Conservation (phyloP, 78 protist genomes). For the Emiliania huxleyi region DNA sequence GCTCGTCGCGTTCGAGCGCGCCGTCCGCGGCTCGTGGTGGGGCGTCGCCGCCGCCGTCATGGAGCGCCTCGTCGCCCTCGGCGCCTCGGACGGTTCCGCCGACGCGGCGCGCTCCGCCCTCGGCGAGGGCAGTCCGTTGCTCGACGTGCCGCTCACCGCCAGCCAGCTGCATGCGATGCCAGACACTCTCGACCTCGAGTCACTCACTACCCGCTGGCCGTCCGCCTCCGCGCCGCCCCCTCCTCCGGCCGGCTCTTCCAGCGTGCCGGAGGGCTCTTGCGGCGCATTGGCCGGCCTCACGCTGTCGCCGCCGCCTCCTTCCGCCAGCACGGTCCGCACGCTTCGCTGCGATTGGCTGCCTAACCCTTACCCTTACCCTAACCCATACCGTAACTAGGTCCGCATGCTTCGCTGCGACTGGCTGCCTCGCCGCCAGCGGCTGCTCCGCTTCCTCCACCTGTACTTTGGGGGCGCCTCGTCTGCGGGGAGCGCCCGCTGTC, state of each 20-base stretch:
- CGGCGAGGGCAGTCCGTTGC: background rate
- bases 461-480: background rate
- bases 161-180: background rate
- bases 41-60: background rate
- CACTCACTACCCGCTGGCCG: background rate
- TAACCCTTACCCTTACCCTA: too few species aligned
- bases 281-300: background rate
- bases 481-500: background rate
- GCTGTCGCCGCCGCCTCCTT: background rate
- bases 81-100: background rate
- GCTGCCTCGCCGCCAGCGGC: background rate
- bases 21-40: background rate
- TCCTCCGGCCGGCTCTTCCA: background rate
- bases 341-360: background rate
- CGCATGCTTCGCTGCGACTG: background rate
- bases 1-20: background rate
- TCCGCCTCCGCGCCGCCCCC: background rate
- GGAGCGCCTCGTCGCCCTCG: background rate
- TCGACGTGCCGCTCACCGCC: background rate
- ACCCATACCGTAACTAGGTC: too few species aligned
- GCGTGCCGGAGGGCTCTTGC: background rate
- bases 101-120: background rate
- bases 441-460: background rate
- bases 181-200: background rate
- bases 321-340: background rate